Conservation (phyloP, 192 early-diverging fungal genomes). For the Linnemannia schmuckeri region DNA sequence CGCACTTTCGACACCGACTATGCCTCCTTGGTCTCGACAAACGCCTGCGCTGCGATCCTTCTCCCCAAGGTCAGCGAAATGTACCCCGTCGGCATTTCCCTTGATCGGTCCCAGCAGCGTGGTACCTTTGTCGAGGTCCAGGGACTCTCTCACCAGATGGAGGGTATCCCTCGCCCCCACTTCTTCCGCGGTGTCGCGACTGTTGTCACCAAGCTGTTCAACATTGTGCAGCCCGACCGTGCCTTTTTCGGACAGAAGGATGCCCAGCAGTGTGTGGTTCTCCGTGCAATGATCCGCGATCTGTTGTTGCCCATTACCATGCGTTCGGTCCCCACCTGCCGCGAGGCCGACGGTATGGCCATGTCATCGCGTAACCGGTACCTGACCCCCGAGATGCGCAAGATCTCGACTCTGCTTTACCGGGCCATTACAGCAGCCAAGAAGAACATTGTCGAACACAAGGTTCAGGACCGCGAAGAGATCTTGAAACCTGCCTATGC, state of each 20-base stretch:
- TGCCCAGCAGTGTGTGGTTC: slow-evolving; percentile 91
- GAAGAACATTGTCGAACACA: slow-evolving; percentile 58
- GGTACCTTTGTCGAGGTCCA: slow-evolving; percentile 95
- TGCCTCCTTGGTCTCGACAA: slow-evolving; percentile 66
- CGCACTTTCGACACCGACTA: slow-evolving; percentile 86
- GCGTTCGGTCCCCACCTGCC: slow-evolving; percentile 77
- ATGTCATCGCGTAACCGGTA: slow-evolving; percentile 93
- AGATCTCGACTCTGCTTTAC: slow-evolving; percentile 79
- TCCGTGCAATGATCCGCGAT: slow-evolving; percentile 86
- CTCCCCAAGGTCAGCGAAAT: slow-evolving; percentile 86
- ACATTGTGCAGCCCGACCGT: slow-evolving; percentile 84
- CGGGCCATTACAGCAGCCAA: slow-evolving; percentile 70
- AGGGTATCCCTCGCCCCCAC: slow-evolving; percentile 91
- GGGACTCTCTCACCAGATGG: slow-evolving; percentile 92
- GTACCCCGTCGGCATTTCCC: slow-evolving; percentile 92
- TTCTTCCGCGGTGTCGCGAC: slow-evolving; percentile 99
- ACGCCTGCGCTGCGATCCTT: slow-evolving; percentile 68
- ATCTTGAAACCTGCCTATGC: slow-evolving; percentile 64
- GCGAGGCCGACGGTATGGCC: slow-evolving; percentile 89
- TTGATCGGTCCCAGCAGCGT: slow-evolving; percentile 82
- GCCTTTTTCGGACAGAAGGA: slow-evolving; percentile 99
- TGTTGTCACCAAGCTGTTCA: slow-evolving; percentile 94
- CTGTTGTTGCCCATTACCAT: slow-evolving; percentile 84
- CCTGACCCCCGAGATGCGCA: slow-evolving; percentile 77
- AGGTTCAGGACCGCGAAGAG: slow-evolving; percentile 47